Evolutionary conservation across 1,139 yeast genomes (phyloP), one percentile per base, ranked within the genome.

Genomic region (Arxiozyma bovina): DNA sequence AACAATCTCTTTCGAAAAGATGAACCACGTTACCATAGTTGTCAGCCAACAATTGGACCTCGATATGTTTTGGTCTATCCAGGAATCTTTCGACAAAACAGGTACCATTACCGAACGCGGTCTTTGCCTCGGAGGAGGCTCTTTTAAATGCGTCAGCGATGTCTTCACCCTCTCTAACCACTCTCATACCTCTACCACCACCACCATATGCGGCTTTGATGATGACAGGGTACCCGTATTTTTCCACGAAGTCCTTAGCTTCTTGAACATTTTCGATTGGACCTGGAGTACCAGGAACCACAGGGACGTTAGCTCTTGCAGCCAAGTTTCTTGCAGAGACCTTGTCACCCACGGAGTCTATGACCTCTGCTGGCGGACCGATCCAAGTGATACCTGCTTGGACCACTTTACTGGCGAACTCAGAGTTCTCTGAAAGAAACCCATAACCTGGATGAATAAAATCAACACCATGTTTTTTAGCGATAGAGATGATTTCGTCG

Each of bases 101-200:
- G 50, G 99, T 93, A 64, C 99, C 99, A 70, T 93, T 91, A 68
- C 99, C 99, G 65, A 93, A 93, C 17, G 99, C 85, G 48, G 96
- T 80, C 69, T 83, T 79, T 56, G 99, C 99, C 76, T 94, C 99
- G 44, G 96, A 86, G 46, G 87, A 83, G 48, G 99, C 99, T 74
- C 99, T 85, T 67, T 79, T 77, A 76, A 93, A 93, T 43, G 98
- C 98, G 71, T 93, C 98, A 53, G 72, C 84, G 59, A 93, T 83
- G 69, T 85, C 90, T 63, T 93, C 99, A 64, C 97, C 98, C 72
- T 93, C 97, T 69, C 95, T 80, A 51, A 94, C 99, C 53, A 93
- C 98, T 76, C 99, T 85, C 99, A 93, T 93, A 78, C 99, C 99
- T 75, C 99, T 85, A 69, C 99, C 99, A 78, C 99, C 99, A 75